Evolutionary conservation across 108 stramenopile genomes (phyloP).

Genomic region (Schizochytrium sp.): DNA sequence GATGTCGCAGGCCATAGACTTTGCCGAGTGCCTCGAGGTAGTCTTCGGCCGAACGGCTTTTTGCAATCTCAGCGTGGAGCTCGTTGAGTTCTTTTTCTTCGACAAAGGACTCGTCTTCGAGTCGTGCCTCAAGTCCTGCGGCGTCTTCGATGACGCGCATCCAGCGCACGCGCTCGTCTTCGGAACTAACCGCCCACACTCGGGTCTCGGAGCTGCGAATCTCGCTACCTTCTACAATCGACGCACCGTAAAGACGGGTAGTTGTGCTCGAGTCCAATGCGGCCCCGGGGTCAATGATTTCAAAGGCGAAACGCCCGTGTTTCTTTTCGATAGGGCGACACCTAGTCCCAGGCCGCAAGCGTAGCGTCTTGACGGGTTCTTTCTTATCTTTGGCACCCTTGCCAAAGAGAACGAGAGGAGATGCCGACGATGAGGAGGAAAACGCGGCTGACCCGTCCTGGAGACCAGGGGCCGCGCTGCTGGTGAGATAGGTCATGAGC

Average conservation of each 20-base stretch:
- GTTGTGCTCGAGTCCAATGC: neutral
- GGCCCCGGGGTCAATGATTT: neutral
- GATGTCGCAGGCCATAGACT: neutral
- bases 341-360: neutral
- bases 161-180: conserved; percentile 1
- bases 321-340: neutral
- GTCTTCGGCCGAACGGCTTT: neutral
- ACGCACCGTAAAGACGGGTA: neutral
- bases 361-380: neutral
- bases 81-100: neutral
- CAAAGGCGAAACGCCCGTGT: neutral
- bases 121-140: neutral
- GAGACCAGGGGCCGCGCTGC: neutral
- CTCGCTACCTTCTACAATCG: neutral
- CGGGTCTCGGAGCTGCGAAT: neutral
- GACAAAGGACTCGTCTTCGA: neutral
- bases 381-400: neutral
- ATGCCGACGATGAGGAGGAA: neutral
- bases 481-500: conserved; percentile 6
- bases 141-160: neutral
- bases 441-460: neutral
- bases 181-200: neutral
- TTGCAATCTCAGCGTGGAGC: neutral
- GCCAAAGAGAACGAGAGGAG: neutral
- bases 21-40: neutral